Evolutionary conservation across 352 stramenopile species (phyloP), one percentile per base, ranked within the genome.

Genomic region (Phytophthora megakarya): DNA sequence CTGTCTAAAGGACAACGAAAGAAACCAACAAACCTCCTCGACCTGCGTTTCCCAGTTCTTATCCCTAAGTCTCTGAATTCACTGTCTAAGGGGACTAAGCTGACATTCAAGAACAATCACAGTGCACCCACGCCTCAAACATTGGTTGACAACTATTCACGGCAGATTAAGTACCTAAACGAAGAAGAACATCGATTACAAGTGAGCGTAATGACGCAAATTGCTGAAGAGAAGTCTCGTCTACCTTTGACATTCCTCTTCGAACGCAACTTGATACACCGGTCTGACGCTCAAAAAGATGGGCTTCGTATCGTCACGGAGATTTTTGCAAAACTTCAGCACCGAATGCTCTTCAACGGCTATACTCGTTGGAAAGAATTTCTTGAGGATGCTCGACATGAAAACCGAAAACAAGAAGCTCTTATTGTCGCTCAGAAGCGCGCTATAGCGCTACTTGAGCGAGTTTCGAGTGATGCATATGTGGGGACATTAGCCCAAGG

Each of bases 241-340:
- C 47, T 93, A 11, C 84, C 84, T 16, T 63, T 93, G 13, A 74
- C 76, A 13, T 92, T 92, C 48, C 75, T 93, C 48, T 93, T 93
- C 28, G 82, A 92, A 43, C 80, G 77, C 48, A 86, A 88, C 19
- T 57, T 93, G 18, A 72, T 86, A 30, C 61, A 48, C 10, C 70
- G 72, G 8, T 72, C 65, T 3, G 89, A 92, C 59, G 89, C 80
- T 44, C 72, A 70, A 21, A 60, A 86, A 43, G 75, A 89, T 40
- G 74, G 80, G 22, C 47, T 92, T 5, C 56, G 46, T 11, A 76
- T 76, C 1, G 89, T 92, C 53, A 78, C 81, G 0, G 52, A 56
- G 3, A 89, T 92, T 62, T 93, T 92, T 47, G 66, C 75, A 3
- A 89, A 87, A 58, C 65, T 93, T 2, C 84, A 93, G 65, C 65